Evolutionary conservation across 192 early-diverging fungal genomes (phyloP).

Genomic region (Backusella morwellensis): DNA sequence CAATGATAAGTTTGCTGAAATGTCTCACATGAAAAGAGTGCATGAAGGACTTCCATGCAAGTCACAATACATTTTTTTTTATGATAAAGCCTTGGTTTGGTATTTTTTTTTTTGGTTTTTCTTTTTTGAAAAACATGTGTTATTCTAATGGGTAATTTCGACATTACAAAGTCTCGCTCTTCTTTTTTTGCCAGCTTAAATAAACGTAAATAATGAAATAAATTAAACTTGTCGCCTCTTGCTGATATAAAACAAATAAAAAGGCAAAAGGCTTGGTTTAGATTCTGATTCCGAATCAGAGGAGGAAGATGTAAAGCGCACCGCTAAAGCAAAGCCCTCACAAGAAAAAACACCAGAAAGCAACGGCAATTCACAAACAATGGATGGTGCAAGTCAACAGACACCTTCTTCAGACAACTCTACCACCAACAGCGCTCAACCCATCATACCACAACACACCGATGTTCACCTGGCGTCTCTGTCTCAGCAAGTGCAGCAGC

Average conservation of each 20-base stretch:
- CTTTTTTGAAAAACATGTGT: background rate
- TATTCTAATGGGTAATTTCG: conserved; percentile 23
- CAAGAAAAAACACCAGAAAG: background rate
- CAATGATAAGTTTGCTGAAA: no score
- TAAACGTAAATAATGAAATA: conserved; percentile 10
- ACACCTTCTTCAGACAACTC: background rate
- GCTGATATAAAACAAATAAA: background rate
- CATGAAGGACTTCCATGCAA: background rate
- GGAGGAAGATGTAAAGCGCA: background rate
- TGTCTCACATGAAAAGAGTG: no score
- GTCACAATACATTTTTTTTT: background rate
- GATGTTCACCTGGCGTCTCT: background rate
- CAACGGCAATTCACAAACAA: background rate
- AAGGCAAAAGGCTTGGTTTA: background rate
- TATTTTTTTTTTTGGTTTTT: background rate
- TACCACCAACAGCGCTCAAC: background rate
- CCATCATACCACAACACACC: background rate
- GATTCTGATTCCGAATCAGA: background rate
- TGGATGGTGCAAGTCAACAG: no score
- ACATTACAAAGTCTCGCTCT: conserved; percentile 4
- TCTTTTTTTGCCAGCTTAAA: conserved; percentile 5
- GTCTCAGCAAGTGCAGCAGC: background rate
- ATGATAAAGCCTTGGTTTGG: background rate
- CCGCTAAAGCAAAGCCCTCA: background rate
- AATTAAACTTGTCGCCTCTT: background rate